Evolutionary conservation across 805 yeast genomes (phyloP), one percentile per base, ranked within the genome.

Genomic region (Metschnikowia dekortorum): DNA sequence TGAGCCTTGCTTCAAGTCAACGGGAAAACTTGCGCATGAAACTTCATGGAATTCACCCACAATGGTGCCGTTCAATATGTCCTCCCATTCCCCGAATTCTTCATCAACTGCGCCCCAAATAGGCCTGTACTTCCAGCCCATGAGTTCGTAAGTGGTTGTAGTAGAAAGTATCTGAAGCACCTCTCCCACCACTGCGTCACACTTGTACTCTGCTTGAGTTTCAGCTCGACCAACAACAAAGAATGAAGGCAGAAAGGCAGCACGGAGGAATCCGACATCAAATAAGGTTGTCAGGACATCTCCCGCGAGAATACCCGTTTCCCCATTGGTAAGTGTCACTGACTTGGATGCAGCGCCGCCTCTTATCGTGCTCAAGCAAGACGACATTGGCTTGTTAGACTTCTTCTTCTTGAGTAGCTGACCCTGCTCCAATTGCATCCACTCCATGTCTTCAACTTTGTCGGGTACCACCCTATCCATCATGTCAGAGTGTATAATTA

Each of bases 381-480:
- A 40, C 3, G 54, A 39, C 22, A 53, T 22, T 2, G 56, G 56
- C 14, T 35, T 38, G 18, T 38, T 32, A 5, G 30, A 14, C 8
- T 10, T 16, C 16, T 3, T 18, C 3, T 26, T 14, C 16, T 38
- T 28, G 29, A 31, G 40, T 14, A 49, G 35, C 11, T 16, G 14
- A 6, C 56, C 58, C 31, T 45, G 39, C 28, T 36, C 8, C n/a
- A 54, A 44, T 29, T 53, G 56, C 32, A 53, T 37, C 58, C 58
- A 54, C 8, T 39, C 31, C 13, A 39, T 39, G 8, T 14, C 36
- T n/a, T 22, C 18, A 13, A 18, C 42, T 11, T 26, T 16, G 6
- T 4, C 26, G 13, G 16, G 22, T 8, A 8, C 13, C 10, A 44
- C 45, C 10, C 26, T 8, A 11, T 18, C 28, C 5, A 52, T 32